Percentiles rank a stretch among this genome's conserved stretches.
These are phyloP conservation scores for Thermothelomyces thermophilus DNA, from an alignment of 2,329 filamentous ascomycete species.

Conservation along the genomic window DNA sequence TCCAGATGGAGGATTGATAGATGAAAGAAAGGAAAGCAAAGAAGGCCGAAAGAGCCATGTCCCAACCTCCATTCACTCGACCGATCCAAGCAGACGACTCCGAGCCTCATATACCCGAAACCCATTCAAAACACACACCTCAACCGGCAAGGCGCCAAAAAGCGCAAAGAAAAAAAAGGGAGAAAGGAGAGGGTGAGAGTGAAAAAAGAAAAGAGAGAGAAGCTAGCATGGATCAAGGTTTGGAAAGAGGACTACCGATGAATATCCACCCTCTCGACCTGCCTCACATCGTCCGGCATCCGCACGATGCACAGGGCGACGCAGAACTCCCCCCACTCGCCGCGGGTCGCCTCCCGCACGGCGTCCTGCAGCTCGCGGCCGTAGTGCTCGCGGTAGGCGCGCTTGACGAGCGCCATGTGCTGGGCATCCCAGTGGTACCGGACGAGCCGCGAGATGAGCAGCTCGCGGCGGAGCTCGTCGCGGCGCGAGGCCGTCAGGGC, in stretches of 20 bases:
- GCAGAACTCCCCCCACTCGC: conserved; percentile 73
- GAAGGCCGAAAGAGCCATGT: no score
- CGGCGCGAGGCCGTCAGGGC: conserved; percentile 69
- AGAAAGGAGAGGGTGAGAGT: no score
- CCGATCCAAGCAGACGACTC: no score
- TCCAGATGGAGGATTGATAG: no score
- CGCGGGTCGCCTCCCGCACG: conserved; percentile 67
- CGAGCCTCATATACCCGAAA: no score
- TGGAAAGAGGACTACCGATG: conserved; percentile 3
- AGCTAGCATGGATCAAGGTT: no score
- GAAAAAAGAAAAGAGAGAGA: background rate
- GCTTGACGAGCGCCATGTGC: conserved; percentile 74
- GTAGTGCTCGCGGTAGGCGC: conserved; percentile 74
- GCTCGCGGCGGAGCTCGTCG: conserved; percentile 69
- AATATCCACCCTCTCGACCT: conserved; percentile 37
- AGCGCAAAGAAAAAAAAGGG: no score
- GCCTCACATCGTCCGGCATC: conserved; percentile 53
- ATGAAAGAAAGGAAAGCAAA: no score
- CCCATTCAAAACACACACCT: no score
- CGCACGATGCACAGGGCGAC: conserved; percentile 59
- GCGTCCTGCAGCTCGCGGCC: conserved; percentile 66
- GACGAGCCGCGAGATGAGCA: conserved; percentile 82
- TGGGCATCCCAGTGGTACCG: conserved; percentile 86
- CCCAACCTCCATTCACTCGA: no score
- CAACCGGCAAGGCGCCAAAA: no score